Conservation (phyloP, 164 flowering plant genomes). For the Santalum album region DNA sequence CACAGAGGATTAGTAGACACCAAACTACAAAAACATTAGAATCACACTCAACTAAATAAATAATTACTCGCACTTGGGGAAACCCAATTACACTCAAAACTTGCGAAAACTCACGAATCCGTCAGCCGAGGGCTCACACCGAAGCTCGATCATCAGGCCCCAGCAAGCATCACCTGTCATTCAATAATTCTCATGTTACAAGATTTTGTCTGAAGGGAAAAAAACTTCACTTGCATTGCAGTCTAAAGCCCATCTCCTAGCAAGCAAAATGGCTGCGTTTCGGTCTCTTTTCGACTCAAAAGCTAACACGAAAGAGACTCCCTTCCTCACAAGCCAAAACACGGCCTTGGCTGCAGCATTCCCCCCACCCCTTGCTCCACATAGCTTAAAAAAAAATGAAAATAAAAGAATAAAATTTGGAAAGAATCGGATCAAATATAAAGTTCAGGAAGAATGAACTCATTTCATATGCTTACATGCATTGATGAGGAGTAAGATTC, state of each 20-base stretch:
- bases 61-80: constrained; percentile 16
- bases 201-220: neutral
- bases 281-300: constrained; percentile 88
- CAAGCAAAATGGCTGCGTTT: constrained; percentile 87
- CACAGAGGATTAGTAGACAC: too few species aligned
- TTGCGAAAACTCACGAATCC: neutral
- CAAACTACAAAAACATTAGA: too few species aligned
- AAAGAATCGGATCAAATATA: neutral
- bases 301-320: constrained; percentile 67
- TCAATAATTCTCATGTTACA: neutral
- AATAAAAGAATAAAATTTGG: neutral
- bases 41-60: neutral
- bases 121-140: constrained; percentile 15
- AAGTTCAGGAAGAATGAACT: neutral
- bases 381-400: constrained; percentile 33
- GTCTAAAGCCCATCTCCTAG: constrained; percentile 79
- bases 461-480: constrained; percentile 27
- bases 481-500: constrained; percentile 54
- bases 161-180: constrained; percentile 64
- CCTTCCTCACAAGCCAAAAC: constrained; percentile 85
- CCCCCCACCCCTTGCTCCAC: constrained; percentile 95
- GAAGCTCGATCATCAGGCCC: constrained; percentile 71
- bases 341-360: constrained; percentile 86
- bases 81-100: constrained; percentile 26
- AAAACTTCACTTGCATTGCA: constrained; percentile 58